Evolutionary conservation across 2,329 filamentous ascomycete species (phyloP), one percentile per base, ranked within the genome.

Genomic region (Alternaria angustiovoidea): DNA sequence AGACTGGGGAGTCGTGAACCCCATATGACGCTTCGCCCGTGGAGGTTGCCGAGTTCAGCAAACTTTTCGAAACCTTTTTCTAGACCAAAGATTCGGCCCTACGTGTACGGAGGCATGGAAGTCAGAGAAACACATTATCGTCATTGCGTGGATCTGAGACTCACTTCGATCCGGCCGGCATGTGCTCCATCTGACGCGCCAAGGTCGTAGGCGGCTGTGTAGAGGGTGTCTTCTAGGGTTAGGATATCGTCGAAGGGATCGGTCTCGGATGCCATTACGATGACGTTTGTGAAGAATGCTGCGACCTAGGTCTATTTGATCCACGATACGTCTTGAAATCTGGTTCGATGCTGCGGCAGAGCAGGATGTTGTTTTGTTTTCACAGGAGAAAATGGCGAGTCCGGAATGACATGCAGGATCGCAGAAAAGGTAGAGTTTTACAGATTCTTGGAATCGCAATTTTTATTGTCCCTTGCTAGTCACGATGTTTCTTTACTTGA

Each of bases 21-120:
- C 94, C 94, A 98, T n/a, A 98, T 84, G 24, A 91, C 81, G 14
- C 92, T 88, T 71, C 88, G 89, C 44, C 93, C 92, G 69, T 94
- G 90, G 32, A 98, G 80, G 59, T 86, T 85, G 2, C 94, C 94
- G 77, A 93, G 87, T 63, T 93, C 89, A 42, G 91, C 75, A 73
- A 96, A 97, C 80, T 97, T 98, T 71, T 97, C 92, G 70, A 95
- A 98, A 0, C 94, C 94, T 66, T 94, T 95, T 76, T 96, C 91
- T 42, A 98, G 87, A 0, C 94, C 95, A 75, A 98, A 93, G 20
- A 93, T 87, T 52, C 93, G 91, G 62, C 95, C 95, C 28, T 30
- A 1, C 28, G 0, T 11, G 28, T 11, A 30, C 28, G 8, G 28
- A 30, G 8, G 8, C 11, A 12, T 30, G 28, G 28, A 30, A 30